A percentile compares a stretch with the other conserved stretches of the same genome.
Conservation (phyloP, 2,329 filamentous ascomycete genomes). For the Aspergillus bombycis region DNA sequence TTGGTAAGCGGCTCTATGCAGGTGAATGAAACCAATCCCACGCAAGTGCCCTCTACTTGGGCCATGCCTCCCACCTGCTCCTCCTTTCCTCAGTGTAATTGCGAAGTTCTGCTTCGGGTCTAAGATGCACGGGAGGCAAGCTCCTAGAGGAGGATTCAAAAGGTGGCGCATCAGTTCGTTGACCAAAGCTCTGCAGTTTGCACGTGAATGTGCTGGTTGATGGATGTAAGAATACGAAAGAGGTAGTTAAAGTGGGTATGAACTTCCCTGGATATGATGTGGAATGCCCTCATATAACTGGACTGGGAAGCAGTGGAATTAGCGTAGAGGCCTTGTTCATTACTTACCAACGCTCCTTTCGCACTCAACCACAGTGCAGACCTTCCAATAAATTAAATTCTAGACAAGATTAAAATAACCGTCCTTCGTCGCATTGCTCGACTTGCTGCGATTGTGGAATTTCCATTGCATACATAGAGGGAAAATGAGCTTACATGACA, state of each 20-base stretch:
- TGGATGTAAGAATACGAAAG: background rate
- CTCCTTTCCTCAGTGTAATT: background rate
- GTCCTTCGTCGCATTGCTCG: background rate
- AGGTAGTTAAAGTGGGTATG: rapidly evolving
- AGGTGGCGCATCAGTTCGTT: background rate
- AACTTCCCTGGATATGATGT: background rate
- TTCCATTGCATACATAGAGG: background rate
- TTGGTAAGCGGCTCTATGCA: background rate
- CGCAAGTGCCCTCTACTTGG: background rate
- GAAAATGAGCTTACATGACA: background rate
- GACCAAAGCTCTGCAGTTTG: background rate
- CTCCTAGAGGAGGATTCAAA: background rate
- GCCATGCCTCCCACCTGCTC: no score
- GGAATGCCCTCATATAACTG: background rate
- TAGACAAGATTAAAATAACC: rapidly evolving
- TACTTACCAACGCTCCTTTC: background rate
- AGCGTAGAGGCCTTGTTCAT: background rate
- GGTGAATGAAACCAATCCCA: background rate
- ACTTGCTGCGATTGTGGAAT: background rate
- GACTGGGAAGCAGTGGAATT: background rate
- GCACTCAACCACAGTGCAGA: background rate
- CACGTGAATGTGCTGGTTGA: background rate
- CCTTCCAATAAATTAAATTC: background rate
- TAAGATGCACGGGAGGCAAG: background rate
- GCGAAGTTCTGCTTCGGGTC: background rate